Evolutionary conservation across 2,329 filamentous ascomycete genomes (phyloP).

Genomic region (Pseudopithomyces maydicus): DNA sequence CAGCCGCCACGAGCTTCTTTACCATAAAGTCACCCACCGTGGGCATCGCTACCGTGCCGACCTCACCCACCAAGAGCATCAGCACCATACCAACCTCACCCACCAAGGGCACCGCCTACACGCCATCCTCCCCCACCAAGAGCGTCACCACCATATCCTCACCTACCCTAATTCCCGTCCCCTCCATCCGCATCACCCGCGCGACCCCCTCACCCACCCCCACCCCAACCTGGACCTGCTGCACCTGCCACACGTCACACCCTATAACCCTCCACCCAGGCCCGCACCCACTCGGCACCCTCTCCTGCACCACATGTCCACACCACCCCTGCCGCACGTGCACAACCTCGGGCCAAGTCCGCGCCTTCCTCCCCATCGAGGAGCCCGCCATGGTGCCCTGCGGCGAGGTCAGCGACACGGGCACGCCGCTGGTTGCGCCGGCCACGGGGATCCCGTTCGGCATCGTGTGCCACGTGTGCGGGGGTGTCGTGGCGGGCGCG

Average conservation of each 20-base stretch:
- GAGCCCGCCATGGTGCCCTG: constrained; percentile 26
- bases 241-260: constrained; percentile 3
- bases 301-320: constrained; percentile 29
- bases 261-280: not conserved
- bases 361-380: constrained; percentile 29
- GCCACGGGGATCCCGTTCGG: constrained; percentile 24
- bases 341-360: constrained; percentile 22
- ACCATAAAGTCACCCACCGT: too few relatives aligned
- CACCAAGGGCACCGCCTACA: too few relatives aligned
- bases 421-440: not conserved
- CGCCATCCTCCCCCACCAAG: too few relatives aligned
- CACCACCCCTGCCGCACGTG: constrained; percentile 32
- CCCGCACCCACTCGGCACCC: constrained; percentile 21
- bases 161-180: too few relatives aligned
- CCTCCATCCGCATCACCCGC: not conserved
- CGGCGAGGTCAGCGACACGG: not conserved
- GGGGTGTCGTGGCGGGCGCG: constrained; percentile 28
- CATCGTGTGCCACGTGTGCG: constrained; percentile 29
- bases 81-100: too few relatives aligned
- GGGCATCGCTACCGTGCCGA: too few relatives aligned
- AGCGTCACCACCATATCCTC: too few relatives aligned
- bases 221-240: constrained; percentile 12
- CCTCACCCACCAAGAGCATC: too few relatives aligned
- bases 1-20: too few relatives aligned
- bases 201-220: not conserved